A percentile compares a stretch with the other conserved stretches of the same genome.
Evolutionary conservation across 495 filamentous ascomycete genomes (phyloP).

Genomic region (Podospora tetraspora): DNA sequence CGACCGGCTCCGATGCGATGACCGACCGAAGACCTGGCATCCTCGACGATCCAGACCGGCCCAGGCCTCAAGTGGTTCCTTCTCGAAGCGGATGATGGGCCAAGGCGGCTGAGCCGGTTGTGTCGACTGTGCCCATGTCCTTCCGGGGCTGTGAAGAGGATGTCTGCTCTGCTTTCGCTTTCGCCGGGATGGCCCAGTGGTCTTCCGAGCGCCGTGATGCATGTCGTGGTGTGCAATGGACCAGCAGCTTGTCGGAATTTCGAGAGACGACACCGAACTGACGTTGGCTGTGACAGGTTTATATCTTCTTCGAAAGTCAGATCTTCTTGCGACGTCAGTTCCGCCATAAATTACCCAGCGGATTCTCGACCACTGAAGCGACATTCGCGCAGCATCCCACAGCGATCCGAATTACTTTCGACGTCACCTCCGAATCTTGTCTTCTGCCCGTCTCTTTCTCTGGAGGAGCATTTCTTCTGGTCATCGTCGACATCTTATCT

Average conservation of each 20-base stretch:
- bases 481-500: slow-evolving; percentile 19
- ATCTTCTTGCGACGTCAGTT: slow-evolving; percentile 1
- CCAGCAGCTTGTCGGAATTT: background rate
- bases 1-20: background rate
- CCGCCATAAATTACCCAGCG: slow-evolving; percentile 12
- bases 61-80: background rate
- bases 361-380: background rate
- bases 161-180: background rate
- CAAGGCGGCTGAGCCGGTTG: background rate
- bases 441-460: slow-evolving; percentile 15
- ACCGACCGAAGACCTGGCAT: background rate
- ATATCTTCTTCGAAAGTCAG: slow-evolving; percentile 3
- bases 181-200: background rate
- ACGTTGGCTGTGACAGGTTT: background rate
- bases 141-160: background rate
- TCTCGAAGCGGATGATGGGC: background rate
- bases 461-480: background rate
- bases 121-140: background rate
- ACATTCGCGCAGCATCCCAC: slow-evolving; percentile 6
- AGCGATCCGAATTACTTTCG: slow-evolving; percentile 6
- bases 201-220: background rate
- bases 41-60: background rate
- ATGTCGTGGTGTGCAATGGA: background rate
- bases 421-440: slow-evolving; percentile 7
- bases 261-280: background rate